Percentiles rank a stretch among this genome's conserved stretches.
These are phyloP conservation scores for Aspergillus ibericus DNA, from an alignment of 2,329 filamentous ascomycete species.

Conservation along the genomic window DNA sequence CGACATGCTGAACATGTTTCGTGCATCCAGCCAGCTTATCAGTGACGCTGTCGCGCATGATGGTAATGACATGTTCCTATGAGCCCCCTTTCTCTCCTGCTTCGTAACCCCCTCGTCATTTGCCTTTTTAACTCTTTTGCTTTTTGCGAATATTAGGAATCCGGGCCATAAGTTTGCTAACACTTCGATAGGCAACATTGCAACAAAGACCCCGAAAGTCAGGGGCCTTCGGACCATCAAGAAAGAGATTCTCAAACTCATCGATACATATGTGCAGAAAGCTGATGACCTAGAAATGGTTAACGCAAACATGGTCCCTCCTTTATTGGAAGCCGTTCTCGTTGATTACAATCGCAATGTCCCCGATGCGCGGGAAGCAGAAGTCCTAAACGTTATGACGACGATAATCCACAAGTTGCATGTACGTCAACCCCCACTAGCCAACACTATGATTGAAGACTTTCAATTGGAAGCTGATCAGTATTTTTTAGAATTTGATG, in stretches of 20 bases:
- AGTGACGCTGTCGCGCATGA: constrained; percentile 86
- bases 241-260: constrained; percentile 97
- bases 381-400: constrained; percentile 96
- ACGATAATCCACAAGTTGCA: constrained; percentile 95
- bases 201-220: constrained; percentile 96
- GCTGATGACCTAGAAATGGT: constrained; percentile 94
- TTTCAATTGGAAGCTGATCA: background rate
- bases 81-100: background rate
- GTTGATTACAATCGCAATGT: constrained; percentile 98
- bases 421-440: constrained; percentile 59
- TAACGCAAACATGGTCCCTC: constrained; percentile 90
- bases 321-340: constrained; percentile 87
- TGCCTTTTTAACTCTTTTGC: background rate
- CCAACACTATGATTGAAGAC: background rate
- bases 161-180: background rate
- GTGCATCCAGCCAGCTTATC: constrained; percentile 92
- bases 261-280: constrained; percentile 97
- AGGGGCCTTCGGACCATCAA: constrained; percentile 95
- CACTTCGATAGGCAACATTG: constrained; percentile 67
- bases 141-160: background rate
- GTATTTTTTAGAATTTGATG: constrained; percentile 71
- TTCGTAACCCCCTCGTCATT: background rate
- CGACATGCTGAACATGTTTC: constrained; percentile 99
- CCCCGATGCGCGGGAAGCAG: constrained; percentile 89
- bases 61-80: constrained; percentile 54